A percentile compares a stretch with the other conserved stretches of the same genome.
Evolutionary conservation across 331 rosid species (phyloP).

Genomic region (Arachis monticola): DNA sequence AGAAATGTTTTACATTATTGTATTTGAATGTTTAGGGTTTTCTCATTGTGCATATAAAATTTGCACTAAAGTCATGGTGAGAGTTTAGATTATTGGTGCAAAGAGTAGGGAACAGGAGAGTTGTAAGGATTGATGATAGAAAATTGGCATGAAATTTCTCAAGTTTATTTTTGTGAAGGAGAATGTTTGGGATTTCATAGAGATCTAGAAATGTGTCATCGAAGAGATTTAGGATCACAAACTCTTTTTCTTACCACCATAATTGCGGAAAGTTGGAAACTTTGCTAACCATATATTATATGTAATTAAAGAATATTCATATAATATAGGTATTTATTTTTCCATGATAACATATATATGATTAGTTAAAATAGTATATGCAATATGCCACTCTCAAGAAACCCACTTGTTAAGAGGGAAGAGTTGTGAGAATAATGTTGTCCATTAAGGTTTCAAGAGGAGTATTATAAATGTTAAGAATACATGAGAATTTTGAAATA

Average conservation of each 20-base stretch:
- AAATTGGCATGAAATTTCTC: not conserved
- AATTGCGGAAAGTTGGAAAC: not conserved
- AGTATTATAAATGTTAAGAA: no score
- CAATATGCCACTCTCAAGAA: no score
- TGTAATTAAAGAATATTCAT: no score
- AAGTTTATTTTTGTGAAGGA: not conserved
- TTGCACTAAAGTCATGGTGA: conserved; percentile 21
- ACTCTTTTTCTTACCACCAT: not conserved
- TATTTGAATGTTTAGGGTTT: conserved; percentile 5
- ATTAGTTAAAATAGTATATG: no score
- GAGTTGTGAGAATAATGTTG: no score
- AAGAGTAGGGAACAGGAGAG: conserved; percentile 17
- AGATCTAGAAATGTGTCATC: conserved; percentile 12
- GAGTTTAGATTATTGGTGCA: conserved; percentile 13
- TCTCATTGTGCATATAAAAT: conserved; percentile 14
- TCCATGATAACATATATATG: no score
- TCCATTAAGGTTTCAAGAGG: no score
- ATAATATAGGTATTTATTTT: no score
- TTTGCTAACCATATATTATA: not conserved
- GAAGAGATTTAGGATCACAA: conserved; percentile 3
- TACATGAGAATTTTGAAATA: no score
- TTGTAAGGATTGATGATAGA: no score
- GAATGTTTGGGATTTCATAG: not conserved
- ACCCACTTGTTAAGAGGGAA: no score
- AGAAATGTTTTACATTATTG: conserved; percentile 40